Evolutionary conservation across 805 yeast genomes (phyloP).

Genomic region (Grigorovia yakushimaensis): DNA sequence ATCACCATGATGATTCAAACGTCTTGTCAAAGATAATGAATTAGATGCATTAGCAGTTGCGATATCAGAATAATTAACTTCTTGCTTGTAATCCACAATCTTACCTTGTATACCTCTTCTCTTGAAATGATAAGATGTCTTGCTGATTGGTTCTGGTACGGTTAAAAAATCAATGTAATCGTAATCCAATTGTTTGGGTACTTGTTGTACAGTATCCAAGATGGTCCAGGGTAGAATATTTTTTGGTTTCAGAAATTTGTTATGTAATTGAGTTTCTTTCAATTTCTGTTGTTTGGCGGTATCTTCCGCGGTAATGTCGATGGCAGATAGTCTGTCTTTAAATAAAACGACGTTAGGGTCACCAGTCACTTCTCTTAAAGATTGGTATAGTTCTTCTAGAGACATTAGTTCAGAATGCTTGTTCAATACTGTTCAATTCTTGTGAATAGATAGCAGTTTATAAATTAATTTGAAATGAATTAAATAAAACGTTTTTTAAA

Average conservation of each 20-base stretch:
- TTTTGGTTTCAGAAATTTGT: conserved; percentile 53
- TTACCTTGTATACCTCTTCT: conserved; percentile 69
- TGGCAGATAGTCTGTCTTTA: conserved; percentile 38
- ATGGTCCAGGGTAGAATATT: conserved; percentile 58
- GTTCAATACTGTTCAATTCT: neutral
- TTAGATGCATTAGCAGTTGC: conserved; percentile 49
- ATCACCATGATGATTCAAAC: conserved; percentile 51
- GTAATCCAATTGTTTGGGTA: conserved; percentile 30
- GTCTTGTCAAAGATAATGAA: conserved; percentile 64
- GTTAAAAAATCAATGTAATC: conserved; percentile 39
- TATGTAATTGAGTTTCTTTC: conserved; percentile 4
- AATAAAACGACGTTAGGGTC: conserved; percentile 23
- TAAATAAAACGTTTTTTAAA: too few relatives aligned
- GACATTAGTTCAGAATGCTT: conserved; percentile 5
- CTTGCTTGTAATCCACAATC: conserved; percentile 56
- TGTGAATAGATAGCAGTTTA: conserved; percentile 11
- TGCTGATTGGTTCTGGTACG: conserved; percentile 50
- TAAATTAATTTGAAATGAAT: too few relatives aligned
- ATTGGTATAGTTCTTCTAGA: conserved; percentile 15
- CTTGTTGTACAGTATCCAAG: conserved; percentile 55
- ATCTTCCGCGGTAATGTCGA: neutral
- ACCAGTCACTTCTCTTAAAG: conserved; percentile 13
- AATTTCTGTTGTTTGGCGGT: neutral
- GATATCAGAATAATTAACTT: conserved; percentile 38
- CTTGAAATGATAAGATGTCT: conserved; percentile 58